Evolutionary conservation across 2,329 filamentous ascomycete species (phyloP).

Genomic region (Aspergillus cejpii): DNA sequence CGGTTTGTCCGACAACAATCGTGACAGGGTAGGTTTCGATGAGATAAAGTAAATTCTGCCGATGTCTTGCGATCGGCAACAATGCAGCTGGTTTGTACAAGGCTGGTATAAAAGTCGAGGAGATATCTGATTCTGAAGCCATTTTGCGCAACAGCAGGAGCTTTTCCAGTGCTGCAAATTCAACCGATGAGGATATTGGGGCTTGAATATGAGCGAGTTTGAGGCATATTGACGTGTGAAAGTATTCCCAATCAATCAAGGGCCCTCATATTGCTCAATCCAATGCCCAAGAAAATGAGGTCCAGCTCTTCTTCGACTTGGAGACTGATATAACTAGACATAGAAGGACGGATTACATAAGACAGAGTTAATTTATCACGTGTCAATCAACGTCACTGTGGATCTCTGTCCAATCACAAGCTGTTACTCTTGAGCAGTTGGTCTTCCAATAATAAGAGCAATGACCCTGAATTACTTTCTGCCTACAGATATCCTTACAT

Average conservation of each 20-base stretch:
- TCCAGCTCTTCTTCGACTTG: background rate
- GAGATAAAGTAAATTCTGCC: conserved; percentile 71
- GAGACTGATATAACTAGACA: background rate
- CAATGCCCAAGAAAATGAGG: background rate
- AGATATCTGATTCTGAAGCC: conserved; percentile 41
- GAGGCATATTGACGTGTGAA: background rate
- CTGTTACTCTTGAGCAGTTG: conserved; percentile 11
- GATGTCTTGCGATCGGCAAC: conserved; percentile 80
- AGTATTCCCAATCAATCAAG: background rate
- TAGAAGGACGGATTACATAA: background rate
- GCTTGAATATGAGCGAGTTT: background rate
- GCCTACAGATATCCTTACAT: conserved; percentile 9
- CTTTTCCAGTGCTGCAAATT: background rate
- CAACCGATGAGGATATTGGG: background rate
- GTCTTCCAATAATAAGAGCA: conserved; percentile 1
- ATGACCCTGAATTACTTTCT: conserved; percentile 15
- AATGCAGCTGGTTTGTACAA: conserved; percentile 78
- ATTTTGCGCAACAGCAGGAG: conserved; percentile 22
- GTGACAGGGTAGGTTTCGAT: conserved; percentile 79
- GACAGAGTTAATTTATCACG: background rate
- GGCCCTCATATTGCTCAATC: background rate
- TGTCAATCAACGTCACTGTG: conserved; percentile 4
- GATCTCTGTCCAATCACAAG: background rate
- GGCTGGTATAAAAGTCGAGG: conserved; percentile 60
- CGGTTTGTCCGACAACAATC: conserved; percentile 87